A percentile compares a stretch with the other conserved stretches of the same genome.
Evolutionary conservation across 2,329 filamentous ascomycete species (phyloP).

Genomic region (Fusarium fracticaudum): DNA sequence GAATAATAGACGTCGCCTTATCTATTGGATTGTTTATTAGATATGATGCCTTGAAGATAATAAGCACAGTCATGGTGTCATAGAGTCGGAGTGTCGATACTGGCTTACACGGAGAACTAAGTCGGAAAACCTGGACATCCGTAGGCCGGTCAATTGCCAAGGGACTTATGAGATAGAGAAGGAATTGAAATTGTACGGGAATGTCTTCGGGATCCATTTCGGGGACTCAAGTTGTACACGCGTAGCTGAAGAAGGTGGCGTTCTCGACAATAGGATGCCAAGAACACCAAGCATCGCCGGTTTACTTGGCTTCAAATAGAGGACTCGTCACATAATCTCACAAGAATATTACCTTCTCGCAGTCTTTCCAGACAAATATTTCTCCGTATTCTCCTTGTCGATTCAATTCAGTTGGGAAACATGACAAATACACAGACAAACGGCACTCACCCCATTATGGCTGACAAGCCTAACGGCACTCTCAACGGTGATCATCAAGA

Average conservation of each 20-base stretch:
- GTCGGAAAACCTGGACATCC: not conserved
- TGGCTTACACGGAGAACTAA: not conserved
- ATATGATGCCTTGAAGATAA: not conserved
- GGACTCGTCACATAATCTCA: not conserved
- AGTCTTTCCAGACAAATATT: accelerated
- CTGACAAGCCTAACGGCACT: not conserved
- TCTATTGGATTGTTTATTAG: accelerated
- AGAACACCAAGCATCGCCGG: not conserved
- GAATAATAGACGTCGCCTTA: no score
- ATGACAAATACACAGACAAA: not conserved
- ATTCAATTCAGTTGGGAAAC: not conserved
- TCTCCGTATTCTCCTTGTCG: accelerated
- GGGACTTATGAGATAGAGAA: accelerated
- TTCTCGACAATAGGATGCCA: not conserved
- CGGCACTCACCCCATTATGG: not conserved
- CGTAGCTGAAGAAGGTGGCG: not conserved
- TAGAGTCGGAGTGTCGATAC: no score
- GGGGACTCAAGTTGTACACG: not conserved
- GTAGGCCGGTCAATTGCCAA: no score
- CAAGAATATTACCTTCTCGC: accelerated
- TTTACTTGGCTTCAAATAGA: constrained; percentile 9
- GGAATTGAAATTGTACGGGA: not conserved
- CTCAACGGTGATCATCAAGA: not conserved
- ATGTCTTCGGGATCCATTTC: constrained; percentile 13
- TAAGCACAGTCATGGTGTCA: not conserved